Percentiles rank a stretch among this genome's conserved stretches.
Conservation (phyloP, 2,329 filamentous ascomycete genomes). For the Penicillium rolfsii region DNA sequence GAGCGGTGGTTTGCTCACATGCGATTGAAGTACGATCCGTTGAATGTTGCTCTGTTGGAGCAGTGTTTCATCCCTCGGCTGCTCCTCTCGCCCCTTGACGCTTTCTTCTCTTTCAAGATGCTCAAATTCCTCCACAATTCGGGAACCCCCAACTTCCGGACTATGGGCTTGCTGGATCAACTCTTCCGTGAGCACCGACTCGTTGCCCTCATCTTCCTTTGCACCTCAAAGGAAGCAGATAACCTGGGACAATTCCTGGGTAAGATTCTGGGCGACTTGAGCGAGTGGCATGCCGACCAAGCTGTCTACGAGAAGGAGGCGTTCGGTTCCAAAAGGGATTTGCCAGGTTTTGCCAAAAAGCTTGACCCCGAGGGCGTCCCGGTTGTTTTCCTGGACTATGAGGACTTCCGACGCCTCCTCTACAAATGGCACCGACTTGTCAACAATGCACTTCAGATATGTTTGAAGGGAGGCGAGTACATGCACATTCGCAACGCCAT, state of each 20-base stretch:
- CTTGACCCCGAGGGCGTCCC: slow-evolving; percentile 73
- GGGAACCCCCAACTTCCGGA: slow-evolving; percentile 82
- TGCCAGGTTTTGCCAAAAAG: slow-evolving; percentile 77
- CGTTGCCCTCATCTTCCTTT: slow-evolving; percentile 81
- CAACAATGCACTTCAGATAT: slow-evolving; percentile 76
- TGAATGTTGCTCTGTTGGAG: slow-evolving; percentile 80
- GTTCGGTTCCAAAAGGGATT: slow-evolving; percentile 64
- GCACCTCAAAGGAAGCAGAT: slow-evolving; percentile 86
- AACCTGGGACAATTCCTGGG: slow-evolving; percentile 91
- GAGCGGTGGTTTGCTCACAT: slow-evolving; percentile 74
- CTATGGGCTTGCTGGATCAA: slow-evolving; percentile 79
- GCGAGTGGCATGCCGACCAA: slow-evolving; percentile 80
- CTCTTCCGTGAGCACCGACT: slow-evolving; percentile 83
- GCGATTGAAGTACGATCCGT: slow-evolving; percentile 63
- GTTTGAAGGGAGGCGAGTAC: slow-evolving; percentile 82
- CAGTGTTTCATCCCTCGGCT: slow-evolving; percentile 90
- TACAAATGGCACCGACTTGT: slow-evolving; percentile 90
- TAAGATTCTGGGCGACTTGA: slow-evolving; percentile 77
- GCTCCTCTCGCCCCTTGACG: slow-evolving; percentile 80
- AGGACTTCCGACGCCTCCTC: slow-evolving; percentile 80
- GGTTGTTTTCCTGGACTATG: slow-evolving; percentile 74
- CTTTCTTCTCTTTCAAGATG: slow-evolving; percentile 85
- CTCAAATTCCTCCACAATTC: slow-evolving; percentile 84
- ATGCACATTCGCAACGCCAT: slow-evolving; percentile 98
- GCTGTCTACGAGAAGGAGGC: slow-evolving; percentile 80